Base-by-base conservation (phyloP, 305 asterid genomes). In the Rubia tinctorum region DNA sequence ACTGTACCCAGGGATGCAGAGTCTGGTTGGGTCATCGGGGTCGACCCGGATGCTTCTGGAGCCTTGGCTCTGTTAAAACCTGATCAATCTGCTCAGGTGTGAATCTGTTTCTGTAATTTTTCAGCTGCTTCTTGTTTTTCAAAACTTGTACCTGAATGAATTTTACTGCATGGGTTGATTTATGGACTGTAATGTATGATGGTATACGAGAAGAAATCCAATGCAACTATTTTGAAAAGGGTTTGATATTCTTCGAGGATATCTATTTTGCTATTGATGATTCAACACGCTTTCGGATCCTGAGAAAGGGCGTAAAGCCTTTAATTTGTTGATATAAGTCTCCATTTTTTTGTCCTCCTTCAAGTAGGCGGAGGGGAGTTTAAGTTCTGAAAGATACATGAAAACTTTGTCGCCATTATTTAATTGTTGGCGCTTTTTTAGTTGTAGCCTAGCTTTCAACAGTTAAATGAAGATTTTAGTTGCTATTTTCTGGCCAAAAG, bases 11-110 rank as follows among this genome's bases (percentile, higher is more conserved):
- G 65, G 65, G 80, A 81, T 76, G 81, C 79, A 67, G 83, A 71
- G 61, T 76, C 90, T 37, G 84, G 82, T 25, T 91, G 97, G 99
- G 92, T 88, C 42, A 65, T 91, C 63, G 98, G 97, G 37, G 82
- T 94, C 49, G 98, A 94, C 87, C 99, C 98, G 59, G 99, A 94
- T 83, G 80, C 83, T 60, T 88, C 90, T 44, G 99, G 99, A 69
- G 98, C 99, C 3, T 62, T 94, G 80, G 98, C 98, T 51, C 86
- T 90, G 68, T 72, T 94, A 66, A 88, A 88, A 80, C 92, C 97
- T 6, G 92, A 92, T 62, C 77, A 74, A 71, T 83, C 92, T 71
- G 83, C 86, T 23, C 89, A 94, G 90, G 97, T 90, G 37, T 69
- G 60, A 43, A 25, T 66, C 60, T 61, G 27, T 2, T 55, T 73